phyloP scores from a whole-genome alignment of 768 basidiomycete species.

The Leucosporidium scottii region DNA sequence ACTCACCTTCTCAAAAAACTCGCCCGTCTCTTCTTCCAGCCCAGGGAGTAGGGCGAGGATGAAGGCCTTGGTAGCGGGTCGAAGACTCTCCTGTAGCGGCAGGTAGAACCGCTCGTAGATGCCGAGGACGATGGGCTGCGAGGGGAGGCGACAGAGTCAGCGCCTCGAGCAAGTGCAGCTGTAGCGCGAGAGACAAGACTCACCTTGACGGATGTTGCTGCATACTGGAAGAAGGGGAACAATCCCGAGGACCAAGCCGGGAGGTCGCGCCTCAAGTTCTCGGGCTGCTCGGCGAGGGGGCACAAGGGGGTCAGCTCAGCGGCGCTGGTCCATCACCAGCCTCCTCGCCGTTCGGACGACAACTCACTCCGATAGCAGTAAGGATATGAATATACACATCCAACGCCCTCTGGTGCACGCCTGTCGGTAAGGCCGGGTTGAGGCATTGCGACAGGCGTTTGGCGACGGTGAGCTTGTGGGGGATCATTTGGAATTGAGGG shows the following conservation, averaged over 20 bases:
- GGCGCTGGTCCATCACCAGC: background rate
- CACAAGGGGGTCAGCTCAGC: no score
- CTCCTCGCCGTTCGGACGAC: background rate
- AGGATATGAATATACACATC: slow-evolving; percentile 92
- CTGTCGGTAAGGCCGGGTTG: slow-evolving; percentile 93
- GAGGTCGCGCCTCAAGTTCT: slow-evolving; percentile 77
- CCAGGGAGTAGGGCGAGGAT: slow-evolving; percentile 89
- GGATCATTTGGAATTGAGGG: slow-evolving; percentile 92
- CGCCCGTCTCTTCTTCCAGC: slow-evolving; percentile 92
- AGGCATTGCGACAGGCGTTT: slow-evolving; percentile 93
- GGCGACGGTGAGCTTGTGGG: slow-evolving; percentile 83
- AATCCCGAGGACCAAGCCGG: slow-evolving; percentile 90
- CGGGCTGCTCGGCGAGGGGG: slow-evolving; percentile 57
- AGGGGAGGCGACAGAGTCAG: background rate
- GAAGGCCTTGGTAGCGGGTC: slow-evolving; percentile 89
- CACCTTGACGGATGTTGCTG: slow-evolving; percentile 96
- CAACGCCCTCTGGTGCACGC: slow-evolving; percentile 90
- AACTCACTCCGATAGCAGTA: slow-evolving; percentile 79
- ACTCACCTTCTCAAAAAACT: slow-evolving; percentile 68
- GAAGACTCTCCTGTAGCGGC: slow-evolving; percentile 68
- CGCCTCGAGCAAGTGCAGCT: background rate
- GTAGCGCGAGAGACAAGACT: slow-evolving; percentile 14
- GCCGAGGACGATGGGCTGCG: slow-evolving; percentile 73
- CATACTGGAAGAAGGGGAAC: slow-evolving; percentile 98
- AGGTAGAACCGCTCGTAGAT: slow-evolving; percentile 91